Evolutionary conservation across 371 early-diverging fungal genomes (phyloP), one percentile per base, ranked within the genome.

Genomic region (Circinella umbellata): DNA sequence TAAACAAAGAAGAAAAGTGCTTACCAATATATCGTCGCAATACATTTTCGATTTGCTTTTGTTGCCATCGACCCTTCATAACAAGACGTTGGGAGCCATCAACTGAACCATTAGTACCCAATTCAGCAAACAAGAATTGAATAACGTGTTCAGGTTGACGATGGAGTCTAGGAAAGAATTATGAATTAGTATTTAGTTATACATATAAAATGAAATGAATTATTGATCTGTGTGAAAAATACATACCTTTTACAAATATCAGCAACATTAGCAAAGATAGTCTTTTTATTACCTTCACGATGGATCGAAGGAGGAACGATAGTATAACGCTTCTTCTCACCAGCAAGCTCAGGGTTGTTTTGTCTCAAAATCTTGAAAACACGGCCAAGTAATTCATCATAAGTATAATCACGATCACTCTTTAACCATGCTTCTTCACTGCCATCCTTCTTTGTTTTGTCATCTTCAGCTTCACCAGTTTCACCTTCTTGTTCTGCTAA

Each of bases 31-130:
- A 99, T 64, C 93, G 93, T 82, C 98, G 96, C 70, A 99, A 82
- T 61, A 99, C 96, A 69, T 94, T 97, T 84, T 99, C 99, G 62
- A 99, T 96, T 83, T 99, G 99, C 87, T 97, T 96, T 82, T 96
- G 99, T 82, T 97, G 95, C 94, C 98, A 99, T 68, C 94, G 91
- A 66, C 99, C 99, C 90, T 97, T 97, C 84, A 99, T 96, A 55
- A 99, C 87, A 67, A 99, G 83, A 48, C 97, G 91, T 76, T 96
- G 94, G 61, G 89, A 89, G 69, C 96, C 95, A 80, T 99, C 99
- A 63, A 99, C 90, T 34, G 99, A 98, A 51, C 99, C 99, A 48
- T 91, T 94, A 15, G 99, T 98, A 83, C 99, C 98, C 92, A 99
- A 89, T 89, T 99, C 99, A 55, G 98, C 93, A 81, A 96, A 98